These are phyloP conservation scores for Penicillium sp. DNA, from an alignment of 2,329 filamentous ascomycete genomes.

Conservation along the genomic window DNA sequence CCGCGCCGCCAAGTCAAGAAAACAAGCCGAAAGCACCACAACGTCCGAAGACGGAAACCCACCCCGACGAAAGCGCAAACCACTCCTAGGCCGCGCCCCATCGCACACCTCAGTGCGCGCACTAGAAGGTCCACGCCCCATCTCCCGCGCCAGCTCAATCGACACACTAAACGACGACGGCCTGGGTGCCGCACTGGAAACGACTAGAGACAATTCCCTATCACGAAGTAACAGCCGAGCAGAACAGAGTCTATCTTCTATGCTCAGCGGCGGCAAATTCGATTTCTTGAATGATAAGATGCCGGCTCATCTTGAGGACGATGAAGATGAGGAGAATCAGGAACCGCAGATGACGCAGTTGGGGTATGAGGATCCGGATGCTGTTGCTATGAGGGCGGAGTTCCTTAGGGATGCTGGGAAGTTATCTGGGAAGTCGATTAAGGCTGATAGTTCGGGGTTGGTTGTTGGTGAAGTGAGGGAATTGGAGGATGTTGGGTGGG, in stretches of 20 bases:
- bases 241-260: conserved; percentile 32
- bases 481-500: conserved; percentile 35
- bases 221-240: conserved; percentile 28
- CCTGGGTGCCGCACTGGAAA: conserved; percentile 37
- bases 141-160: conserved; percentile 49
- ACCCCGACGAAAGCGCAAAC: conserved; percentile 32
- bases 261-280: conserved; percentile 31
- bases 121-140: conserved; percentile 19
- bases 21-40: conserved; percentile 22
- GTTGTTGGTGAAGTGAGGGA: conserved; percentile 33
- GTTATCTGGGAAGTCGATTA: conserved; percentile 35
- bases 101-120: conserved; percentile 38
- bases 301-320: conserved; percentile 20
- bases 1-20: conserved; percentile 32
- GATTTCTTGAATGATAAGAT: conserved; percentile 29
- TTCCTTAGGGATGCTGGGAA: conserved; percentile 48
- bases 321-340: conserved; percentile 35
- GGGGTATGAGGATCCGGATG: conserved; percentile 50
- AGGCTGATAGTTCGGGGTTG: conserved; percentile 14
- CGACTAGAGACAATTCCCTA: conserved; percentile 23
- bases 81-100: conserved; percentile 43
- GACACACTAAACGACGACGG: conserved; percentile 48
- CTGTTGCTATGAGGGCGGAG: conserved; percentile 54
- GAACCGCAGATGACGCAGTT: conserved; percentile 46
- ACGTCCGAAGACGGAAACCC: conserved; percentile 19